Base-by-base conservation (phyloP, 208 protist genomes). In the Crithidia fasciculata region DNA sequence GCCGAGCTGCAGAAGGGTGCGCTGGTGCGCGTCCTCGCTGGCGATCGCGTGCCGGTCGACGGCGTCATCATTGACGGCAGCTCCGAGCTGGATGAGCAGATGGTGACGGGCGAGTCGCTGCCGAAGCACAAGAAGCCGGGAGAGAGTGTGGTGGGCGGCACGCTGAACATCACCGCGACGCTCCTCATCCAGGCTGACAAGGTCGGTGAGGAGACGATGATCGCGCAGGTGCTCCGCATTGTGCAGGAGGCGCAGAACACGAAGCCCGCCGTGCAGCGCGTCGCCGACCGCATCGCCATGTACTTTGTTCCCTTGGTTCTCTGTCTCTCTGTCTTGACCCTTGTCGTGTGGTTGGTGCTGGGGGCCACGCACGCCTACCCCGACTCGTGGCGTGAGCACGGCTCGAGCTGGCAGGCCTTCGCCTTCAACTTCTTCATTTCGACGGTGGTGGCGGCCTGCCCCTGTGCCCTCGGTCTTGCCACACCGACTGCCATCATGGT, bases 401-500 rank as follows among this genome's bases (percentile, higher is more conserved):
- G 70, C 16, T 78, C 70, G 7, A 81, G 83, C 9, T 70, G 59
- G 53, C 72, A 86, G 19, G 75, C 93, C 28, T 98, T 98, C 76
- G 89, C 96, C 3, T 82, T 99, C n/a, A 80, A 94, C 62, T 99
- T 99, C 69, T 95, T 92, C 53, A 98, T 99, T 53, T 76, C 97
- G 3, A 97, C 98, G 4, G 72, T 99, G 55, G 97, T 99, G 0
- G 94, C 98, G 6, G 96, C 98, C 16, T 99, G 98, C 76, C 98
- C 98, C n/a, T 99, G 98, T 77, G 94, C 98, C 37, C 75, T 99
- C 15, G 98, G 98, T 15, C 86, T 99, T 8, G 98, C 98, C 0
- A 99, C 97, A 39, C 98, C 98, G 2, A 99, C 98, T 2, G 98
- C 96, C 8, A 93, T 99, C 50, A 98, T 99, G 96, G 98, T 99